Evolutionary conservation across 2,329 filamentous ascomycete genomes (phyloP), one percentile per base, ranked within the genome.

Genomic region (Leptosphaerulina australis): DNA sequence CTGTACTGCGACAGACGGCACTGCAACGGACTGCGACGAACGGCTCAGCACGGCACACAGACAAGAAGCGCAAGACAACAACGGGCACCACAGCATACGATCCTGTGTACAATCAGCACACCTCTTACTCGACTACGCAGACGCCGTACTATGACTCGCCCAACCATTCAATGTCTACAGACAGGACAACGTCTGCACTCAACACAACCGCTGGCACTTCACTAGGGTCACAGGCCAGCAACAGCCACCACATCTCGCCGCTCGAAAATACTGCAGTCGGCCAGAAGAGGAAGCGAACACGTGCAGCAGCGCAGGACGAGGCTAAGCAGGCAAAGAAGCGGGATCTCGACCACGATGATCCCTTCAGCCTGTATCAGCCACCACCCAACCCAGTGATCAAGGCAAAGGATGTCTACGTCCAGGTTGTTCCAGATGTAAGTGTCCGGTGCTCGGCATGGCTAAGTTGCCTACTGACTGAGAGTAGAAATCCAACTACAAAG

Each of bases 151-250:
- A 88, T 63, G 82, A 86, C 56, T 81, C 82, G 11, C 86, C 83
- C 44, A 84, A 83, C 40, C 88, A 88, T 34, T 91, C 89, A 10
- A 81, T 86, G 46, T 95, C 91, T 4, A 94, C 88, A 59, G 91
- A 93, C 72, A 85, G 90, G 56, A 95, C 90, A 11, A 88, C 88
- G 24, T 94, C 90, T 12, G 83, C 84, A 33, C 79, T 92, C 49
- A 86, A 93, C 66, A 94, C 91, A 3, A 97, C 92, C 0, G 93
- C 93, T 33, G 87, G 91, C 4, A 97, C 94, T 0, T 97, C 93
- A 11, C 76, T 92, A 5, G 88, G 86, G 11, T 92, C 89, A 5
- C 80, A 82, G 60, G 78, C 77, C 21, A 83, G 81, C 72, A 83
- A 78, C 58, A 81, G 80, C 26, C 69, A 77, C 26, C 87, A 89